These are phyloP conservation scores for Phytopythium kandeliae DNA, from an alignment of 352 stramenopile species.

Conservation along the genomic window DNA sequence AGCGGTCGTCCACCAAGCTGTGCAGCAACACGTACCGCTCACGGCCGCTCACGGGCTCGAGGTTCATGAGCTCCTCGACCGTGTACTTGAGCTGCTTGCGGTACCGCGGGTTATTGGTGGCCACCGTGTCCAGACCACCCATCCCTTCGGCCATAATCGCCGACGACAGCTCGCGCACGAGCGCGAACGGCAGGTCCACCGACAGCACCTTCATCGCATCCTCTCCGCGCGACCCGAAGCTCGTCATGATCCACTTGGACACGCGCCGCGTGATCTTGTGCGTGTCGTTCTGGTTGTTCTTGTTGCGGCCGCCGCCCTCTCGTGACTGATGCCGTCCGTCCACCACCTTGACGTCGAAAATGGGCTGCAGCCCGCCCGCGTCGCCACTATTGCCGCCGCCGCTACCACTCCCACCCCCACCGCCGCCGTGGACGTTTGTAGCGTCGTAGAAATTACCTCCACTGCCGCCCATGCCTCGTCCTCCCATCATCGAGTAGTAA, in stretches of 20 bases:
- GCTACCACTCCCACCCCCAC: conserved; percentile 6
- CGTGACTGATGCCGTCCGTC: conserved; percentile 62
- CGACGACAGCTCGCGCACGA: conserved; percentile 79
- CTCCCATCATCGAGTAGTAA: conserved; percentile 8
- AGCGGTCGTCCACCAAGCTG: conserved; percentile 79
- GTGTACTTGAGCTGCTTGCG: conserved; percentile 80
- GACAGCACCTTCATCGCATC: conserved; percentile 83
- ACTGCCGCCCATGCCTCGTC: conserved; percentile 7
- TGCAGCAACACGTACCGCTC: conserved; percentile 81
- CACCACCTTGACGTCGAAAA: conserved; percentile 76
- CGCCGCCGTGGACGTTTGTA: conserved; percentile 15
- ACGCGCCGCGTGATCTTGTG: conserved; percentile 79
- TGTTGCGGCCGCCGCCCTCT: conserved; percentile 48
- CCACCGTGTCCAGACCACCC: conserved; percentile 49
- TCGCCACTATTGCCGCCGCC: conserved; percentile 5
- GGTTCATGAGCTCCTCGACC: conserved; percentile 60
- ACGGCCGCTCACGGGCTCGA: conserved; percentile 46
- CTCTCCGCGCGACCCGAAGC: conserved; percentile 63
- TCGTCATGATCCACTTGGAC: conserved; percentile 83
- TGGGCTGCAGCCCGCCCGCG: conserved; percentile 30
- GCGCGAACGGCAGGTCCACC: conserved; percentile 69
- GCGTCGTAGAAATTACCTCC: conserved; percentile 21
- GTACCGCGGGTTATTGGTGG: conserved; percentile 57
- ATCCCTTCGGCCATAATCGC: conserved; percentile 69
- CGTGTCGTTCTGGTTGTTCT: conserved; percentile 56